phyloP scores from a whole-genome alignment of 768 basidiomycete species.

The Mycena albidolilacea region DNA sequence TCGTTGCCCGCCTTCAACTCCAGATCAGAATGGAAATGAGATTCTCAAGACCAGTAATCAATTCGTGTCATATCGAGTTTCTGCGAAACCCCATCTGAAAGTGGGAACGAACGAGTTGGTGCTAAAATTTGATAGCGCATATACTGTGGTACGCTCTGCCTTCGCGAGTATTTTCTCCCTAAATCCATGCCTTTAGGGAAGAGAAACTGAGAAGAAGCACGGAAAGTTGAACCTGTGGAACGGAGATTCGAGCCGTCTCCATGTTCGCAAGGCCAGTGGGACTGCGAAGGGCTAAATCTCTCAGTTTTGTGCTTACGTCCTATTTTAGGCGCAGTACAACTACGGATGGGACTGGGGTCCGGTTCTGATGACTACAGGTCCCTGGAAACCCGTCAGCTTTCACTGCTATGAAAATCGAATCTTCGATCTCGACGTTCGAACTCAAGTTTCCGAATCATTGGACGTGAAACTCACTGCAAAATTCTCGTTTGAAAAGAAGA shows the following conservation, averaged over 20 bases:
- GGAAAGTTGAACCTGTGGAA: constrained; percentile 84
- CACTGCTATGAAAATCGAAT: constrained; percentile 79
- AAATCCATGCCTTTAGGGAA: constrained; percentile 63
- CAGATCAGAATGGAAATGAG: constrained; percentile 75
- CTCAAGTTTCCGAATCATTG: constrained; percentile 67
- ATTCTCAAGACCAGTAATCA: constrained; percentile 88
- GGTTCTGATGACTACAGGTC: constrained; percentile 73
- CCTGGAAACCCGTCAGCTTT: constrained; percentile 86
- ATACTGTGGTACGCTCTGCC: constrained; percentile 65
- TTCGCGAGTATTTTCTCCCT: not conserved
- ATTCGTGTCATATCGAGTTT: constrained; percentile 81
- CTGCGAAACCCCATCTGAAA: constrained; percentile 69
- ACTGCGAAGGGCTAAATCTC: too few species aligned
- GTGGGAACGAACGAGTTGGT: constrained; percentile 75
- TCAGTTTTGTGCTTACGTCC: too few species aligned
- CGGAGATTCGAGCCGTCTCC: constrained; percentile 90
- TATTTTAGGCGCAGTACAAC: constrained; percentile 88
- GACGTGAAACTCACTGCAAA: constrained; percentile 66
- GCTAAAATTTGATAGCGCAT: constrained; percentile 83
- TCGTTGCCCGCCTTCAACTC: not conserved
- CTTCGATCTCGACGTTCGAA: constrained; percentile 74
- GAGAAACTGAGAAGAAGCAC: constrained; percentile 77
- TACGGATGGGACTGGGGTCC: constrained; percentile 98
- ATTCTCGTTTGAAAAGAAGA: constrained; percentile 56
- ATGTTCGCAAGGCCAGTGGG: constrained; percentile 66